Conservation (phyloP, 768 basidiomycete genomes). For the Lactarius tabidus region DNA sequence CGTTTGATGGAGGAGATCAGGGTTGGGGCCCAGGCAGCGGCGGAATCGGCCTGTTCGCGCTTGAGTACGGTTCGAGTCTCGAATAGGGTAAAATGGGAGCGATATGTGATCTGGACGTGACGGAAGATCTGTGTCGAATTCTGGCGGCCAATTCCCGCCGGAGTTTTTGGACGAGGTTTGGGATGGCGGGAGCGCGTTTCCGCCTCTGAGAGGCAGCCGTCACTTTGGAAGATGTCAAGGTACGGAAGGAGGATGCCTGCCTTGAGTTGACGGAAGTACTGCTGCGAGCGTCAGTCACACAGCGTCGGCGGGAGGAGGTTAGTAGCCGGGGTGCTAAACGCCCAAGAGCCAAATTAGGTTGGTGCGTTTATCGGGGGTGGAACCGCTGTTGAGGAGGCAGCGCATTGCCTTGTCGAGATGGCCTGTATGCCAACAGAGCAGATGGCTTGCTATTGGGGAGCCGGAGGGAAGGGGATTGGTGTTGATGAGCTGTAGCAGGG, state of each 20-base stretch:
- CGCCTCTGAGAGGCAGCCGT: constrained; percentile 29
- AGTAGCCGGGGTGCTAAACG: constrained; percentile 76
- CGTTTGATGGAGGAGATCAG: constrained; percentile 37
- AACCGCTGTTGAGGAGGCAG: constrained; percentile 88
- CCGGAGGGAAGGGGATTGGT: constrained; percentile 35
- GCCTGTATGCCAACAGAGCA: constrained; percentile 66
- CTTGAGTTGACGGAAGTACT: constrained; percentile 41
- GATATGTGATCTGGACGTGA: too few relatives aligned
- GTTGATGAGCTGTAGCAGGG: constrained; percentile 56
- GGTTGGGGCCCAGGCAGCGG: background rate
- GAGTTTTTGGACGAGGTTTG: constrained; percentile 33
- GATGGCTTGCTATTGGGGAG: too few relatives aligned
- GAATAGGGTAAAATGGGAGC: too few relatives aligned
- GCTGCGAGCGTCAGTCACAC: constrained; percentile 24
- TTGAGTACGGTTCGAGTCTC: constrained; percentile 51
- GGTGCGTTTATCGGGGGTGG: constrained; percentile 60
- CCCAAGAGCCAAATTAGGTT: constrained; percentile 94
- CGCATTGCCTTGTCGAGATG: constrained; percentile 81
- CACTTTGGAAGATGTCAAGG: constrained; percentile 39
- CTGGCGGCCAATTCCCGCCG: constrained; percentile 57
- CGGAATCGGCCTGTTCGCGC: constrained; percentile 29
- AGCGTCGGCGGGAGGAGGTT: constrained; percentile 36
- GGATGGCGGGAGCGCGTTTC: constrained; percentile 37
- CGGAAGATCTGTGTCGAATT: constrained; percentile 86
- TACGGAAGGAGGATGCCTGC: constrained; percentile 43